phyloP scores from a whole-genome alignment of 2,329 filamentous ascomycete species.

The Penicillium sp. region DNA sequence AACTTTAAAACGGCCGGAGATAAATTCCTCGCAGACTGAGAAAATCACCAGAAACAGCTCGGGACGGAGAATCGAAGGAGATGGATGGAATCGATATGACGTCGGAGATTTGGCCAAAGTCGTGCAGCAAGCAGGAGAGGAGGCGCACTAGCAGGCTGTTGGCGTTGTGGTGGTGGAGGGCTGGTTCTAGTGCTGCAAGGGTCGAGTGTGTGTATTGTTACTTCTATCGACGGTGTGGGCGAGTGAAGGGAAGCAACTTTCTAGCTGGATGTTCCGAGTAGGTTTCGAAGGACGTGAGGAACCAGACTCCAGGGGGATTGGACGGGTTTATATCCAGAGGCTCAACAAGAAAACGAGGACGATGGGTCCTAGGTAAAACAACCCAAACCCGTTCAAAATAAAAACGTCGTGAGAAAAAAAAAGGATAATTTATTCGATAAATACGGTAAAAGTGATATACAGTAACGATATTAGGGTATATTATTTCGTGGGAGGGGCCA shows the following conservation, averaged over 20 bases:
- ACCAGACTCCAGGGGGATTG: constrained; percentile 17
- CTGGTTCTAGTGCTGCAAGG: constrained; percentile 9
- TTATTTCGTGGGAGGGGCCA: not conserved
- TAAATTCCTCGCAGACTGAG: not conserved
- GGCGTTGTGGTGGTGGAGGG: not conserved
- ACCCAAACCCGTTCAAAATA: not conserved
- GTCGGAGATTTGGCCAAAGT: not conserved
- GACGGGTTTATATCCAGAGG: constrained; percentile 30
- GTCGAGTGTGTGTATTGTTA: constrained; percentile 6
- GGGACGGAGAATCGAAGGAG: not conserved
- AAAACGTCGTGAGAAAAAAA: constrained; percentile 5
- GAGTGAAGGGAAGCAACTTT: not conserved
- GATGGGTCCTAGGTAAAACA: not conserved
- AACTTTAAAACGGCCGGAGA: not conserved
- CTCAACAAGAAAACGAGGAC: constrained; percentile 18
- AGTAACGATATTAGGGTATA: not conserved
- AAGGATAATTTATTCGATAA: not conserved
- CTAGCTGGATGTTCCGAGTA: not conserved
- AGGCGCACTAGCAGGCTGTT: constrained; percentile 3
- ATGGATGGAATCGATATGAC: not conserved
- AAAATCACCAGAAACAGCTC: not conserved
- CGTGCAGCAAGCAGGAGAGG: not conserved
- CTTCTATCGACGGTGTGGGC: constrained; percentile 6
- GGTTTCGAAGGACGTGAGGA: constrained; percentile 9
- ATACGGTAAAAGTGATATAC: not conserved